These are phyloP conservation scores for Atalantia buxifolia DNA, from an alignment of 345 rosid genomes.

Conservation along the genomic window DNA sequence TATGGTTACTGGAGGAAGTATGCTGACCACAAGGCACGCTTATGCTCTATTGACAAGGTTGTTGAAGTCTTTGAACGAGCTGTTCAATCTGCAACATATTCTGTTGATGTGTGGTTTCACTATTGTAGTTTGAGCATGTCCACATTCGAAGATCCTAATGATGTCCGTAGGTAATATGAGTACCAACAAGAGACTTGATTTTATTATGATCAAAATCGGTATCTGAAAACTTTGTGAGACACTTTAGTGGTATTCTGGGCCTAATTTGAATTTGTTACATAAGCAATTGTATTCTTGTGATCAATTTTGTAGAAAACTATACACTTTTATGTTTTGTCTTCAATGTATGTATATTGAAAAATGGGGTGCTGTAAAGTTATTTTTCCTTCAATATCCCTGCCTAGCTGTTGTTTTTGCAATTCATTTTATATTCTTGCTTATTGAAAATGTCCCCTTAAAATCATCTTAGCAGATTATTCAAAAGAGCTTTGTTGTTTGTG, in stretches of 20 bases:
- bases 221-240: neutral
- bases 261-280: neutral
- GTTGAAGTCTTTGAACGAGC: constrained; percentile 75
- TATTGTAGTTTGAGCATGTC: constrained; percentile 60
- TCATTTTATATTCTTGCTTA: neutral
- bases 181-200: neutral
- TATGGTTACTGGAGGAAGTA: constrained; percentile 88
- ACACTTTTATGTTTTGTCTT: too few species aligned
- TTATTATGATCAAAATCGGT: neutral
- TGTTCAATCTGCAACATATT: constrained; percentile 63
- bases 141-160: constrained; percentile 60
- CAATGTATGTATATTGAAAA: too few species aligned
- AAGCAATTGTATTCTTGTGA: neutral
- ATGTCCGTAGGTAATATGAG: constrained; percentile 63
- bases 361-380: too few species aligned
- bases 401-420: too few species aligned
- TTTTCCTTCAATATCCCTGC: too few species aligned
- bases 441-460: neutral
- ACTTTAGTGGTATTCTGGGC: neutral
- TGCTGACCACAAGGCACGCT: constrained; percentile 53
- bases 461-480: constrained; percentile 54
- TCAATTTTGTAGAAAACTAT: too few species aligned
- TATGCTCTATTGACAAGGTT: constrained; percentile 55
- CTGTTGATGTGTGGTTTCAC: constrained; percentile 70
- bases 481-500: constrained; percentile 68